Percentiles rank a stretch among this genome's conserved stretches.
Evolutionary conservation across 2,329 filamentous ascomycete species (phyloP).

Genomic region (Sporothrix inflata): DNA sequence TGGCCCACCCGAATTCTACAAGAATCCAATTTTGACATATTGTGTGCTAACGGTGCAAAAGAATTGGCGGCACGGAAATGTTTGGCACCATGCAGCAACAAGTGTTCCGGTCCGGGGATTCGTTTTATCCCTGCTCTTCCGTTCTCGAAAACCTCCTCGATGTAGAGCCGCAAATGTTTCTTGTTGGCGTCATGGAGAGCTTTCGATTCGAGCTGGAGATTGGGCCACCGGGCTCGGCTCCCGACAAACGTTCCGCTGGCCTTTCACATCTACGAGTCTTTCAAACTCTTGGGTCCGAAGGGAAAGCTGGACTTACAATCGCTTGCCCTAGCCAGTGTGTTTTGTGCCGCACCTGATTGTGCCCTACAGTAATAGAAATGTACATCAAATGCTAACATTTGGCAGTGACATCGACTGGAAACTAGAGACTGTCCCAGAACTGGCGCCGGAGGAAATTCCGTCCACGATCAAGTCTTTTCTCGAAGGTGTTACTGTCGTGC

Average conservation of each 20-base stretch:
- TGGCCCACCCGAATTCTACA: neutral
- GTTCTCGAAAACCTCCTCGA: slow-evolving; percentile 26
- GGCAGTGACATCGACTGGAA: slow-evolving; percentile 46
- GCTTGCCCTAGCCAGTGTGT: slow-evolving; percentile 43
- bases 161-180: slow-evolving; percentile 26
- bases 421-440: slow-evolving; percentile 39
- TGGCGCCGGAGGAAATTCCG: slow-evolving; percentile 32
- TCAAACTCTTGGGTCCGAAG: slow-evolving; percentile 21
- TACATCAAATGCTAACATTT: slow-evolving; percentile 29
- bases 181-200: slow-evolving; percentile 33
- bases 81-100: slow-evolving; percentile 24
- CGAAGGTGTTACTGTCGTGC: slow-evolving; percentile 35
- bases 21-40: neutral
- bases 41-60: slow-evolving; percentile 2
- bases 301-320: slow-evolving; percentile 36
- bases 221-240: slow-evolving; percentile 1
- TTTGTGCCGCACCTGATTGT: neutral
- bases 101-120: neutral
- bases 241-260: neutral
- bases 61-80: slow-evolving; percentile 26
- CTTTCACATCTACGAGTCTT: slow-evolving; percentile 30
- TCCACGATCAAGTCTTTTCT: slow-evolving; percentile 36
- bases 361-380: neutral
- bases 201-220: slow-evolving; percentile 36
- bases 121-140: slow-evolving; percentile 30